Evolutionary conservation across 257 asterid species (phyloP).

Genomic region (Orobanche coerulescens): DNA sequence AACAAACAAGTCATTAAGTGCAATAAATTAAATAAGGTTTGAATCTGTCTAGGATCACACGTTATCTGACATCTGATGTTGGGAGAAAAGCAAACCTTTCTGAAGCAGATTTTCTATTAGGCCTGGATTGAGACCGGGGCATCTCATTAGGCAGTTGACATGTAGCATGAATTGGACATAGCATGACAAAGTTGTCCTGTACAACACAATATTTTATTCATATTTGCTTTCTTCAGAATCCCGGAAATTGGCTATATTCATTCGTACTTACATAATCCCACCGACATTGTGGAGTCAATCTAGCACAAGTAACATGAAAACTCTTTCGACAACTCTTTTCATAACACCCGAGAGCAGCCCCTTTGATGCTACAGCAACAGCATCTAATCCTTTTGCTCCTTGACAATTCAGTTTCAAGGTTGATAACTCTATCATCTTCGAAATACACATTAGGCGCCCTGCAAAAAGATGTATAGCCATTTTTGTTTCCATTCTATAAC

Average conservation of each 20-base stretch:
- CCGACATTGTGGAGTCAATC: slow-evolving; percentile 65
- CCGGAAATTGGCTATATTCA: neutral
- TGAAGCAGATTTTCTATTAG: slow-evolving; percentile 30
- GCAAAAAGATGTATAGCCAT: slow-evolving; percentile 24
- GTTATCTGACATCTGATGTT: neutral
- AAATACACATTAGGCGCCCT: slow-evolving; percentile 97
- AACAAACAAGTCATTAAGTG: neutral
- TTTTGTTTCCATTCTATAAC: too few species aligned
- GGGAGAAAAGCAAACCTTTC: slow-evolving; percentile 39
- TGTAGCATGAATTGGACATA: slow-evolving; percentile 73
- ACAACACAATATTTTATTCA: slow-evolving; percentile 1
- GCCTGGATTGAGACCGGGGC: slow-evolving; percentile 34
- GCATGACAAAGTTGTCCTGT: slow-evolving; percentile 84
- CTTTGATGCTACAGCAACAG: slow-evolving; percentile 74
- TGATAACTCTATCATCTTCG: slow-evolving; percentile 51
- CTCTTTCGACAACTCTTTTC: slow-evolving; percentile 80
- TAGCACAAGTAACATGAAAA: slow-evolving; percentile 95
- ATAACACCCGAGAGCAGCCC: slow-evolving; percentile 96
- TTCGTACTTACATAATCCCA: slow-evolving; percentile 69
- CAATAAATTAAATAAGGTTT: neutral
- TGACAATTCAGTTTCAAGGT: slow-evolving; percentile 69
- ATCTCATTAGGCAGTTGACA: slow-evolving; percentile 56
- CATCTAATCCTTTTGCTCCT: slow-evolving; percentile 81
- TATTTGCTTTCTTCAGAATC: neutral
- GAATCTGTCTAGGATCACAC: neutral